These are phyloP conservation scores for Aquanectria penicillioides DNA, from an alignment of 2,329 filamentous ascomycete genomes.

Conservation along the genomic window DNA sequence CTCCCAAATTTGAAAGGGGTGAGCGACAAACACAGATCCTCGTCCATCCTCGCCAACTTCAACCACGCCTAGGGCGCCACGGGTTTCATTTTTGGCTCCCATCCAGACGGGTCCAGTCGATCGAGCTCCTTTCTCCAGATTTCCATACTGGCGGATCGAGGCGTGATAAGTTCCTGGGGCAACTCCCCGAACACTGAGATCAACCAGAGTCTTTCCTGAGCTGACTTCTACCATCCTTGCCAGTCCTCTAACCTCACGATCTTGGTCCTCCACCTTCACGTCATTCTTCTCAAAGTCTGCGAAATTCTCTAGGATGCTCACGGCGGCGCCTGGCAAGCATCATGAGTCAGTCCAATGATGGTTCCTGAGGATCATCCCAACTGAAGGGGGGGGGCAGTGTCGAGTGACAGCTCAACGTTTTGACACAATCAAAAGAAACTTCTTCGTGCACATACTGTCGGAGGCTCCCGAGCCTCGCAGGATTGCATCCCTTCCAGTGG, in stretches of 20 bases:
- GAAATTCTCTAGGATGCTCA: constrained; percentile 93
- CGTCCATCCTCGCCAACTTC: constrained; percentile 79
- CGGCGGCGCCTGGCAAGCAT: constrained; percentile 72
- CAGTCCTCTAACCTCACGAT: constrained; percentile 79
- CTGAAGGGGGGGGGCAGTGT: background rate
- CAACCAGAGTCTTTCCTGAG: constrained; percentile 80
- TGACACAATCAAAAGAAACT: constrained; percentile 2
- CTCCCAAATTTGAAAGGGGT: constrained; percentile 90
- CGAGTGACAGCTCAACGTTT: background rate
- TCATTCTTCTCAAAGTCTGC: too few relatives aligned
- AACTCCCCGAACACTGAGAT: constrained; percentile 87
- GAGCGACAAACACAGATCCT: constrained; percentile 84
- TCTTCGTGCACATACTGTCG: constrained; percentile 72
- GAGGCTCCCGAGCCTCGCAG: constrained; percentile 86
- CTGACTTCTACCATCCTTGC: constrained; percentile 94
- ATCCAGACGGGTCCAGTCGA: constrained; percentile 87
- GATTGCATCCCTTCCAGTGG: constrained; percentile 92
- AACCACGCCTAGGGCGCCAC: constrained; percentile 75
- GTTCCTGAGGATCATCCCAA: background rate
- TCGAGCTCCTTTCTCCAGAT: constrained; percentile 84
- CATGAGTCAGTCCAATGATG: constrained; percentile 21
- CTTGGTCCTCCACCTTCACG: constrained; percentile 52
- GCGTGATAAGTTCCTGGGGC: constrained; percentile 84
- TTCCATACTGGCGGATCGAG: constrained; percentile 85
- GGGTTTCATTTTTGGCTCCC: constrained; percentile 60